Evolutionary conservation across 2,329 filamentous ascomycete species (phyloP).

Genomic region (Fusarium sublunatum): DNA sequence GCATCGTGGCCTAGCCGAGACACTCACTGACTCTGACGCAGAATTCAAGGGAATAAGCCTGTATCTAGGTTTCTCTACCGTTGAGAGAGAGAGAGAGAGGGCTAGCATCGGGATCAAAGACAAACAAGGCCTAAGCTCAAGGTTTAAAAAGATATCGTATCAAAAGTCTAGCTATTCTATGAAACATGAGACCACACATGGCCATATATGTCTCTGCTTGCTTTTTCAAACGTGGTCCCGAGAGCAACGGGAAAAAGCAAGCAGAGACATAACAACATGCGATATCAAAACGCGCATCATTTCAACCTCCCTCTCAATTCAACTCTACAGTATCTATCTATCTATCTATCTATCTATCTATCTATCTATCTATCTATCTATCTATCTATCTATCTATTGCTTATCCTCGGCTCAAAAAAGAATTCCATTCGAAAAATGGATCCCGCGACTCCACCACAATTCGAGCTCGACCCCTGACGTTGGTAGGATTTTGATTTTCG

Average conservation of each 20-base stretch:
- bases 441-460: constrained; percentile 17
- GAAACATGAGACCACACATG: background rate
- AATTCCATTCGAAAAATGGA: too few relatives aligned
- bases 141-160: too few relatives aligned
- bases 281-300: background rate
- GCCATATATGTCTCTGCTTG: background rate
- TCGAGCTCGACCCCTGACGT: constrained; percentile 11
- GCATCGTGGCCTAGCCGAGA: too few relatives aligned
- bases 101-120: constrained; percentile 8
- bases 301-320: background rate
- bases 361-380: too few relatives aligned
- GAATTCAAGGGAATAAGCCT: constrained; percentile 18
- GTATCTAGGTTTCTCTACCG: background rate
- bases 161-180: too few relatives aligned
- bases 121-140: background rate
- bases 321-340: background rate
- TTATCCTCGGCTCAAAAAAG: too few relatives aligned
- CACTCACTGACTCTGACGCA: constrained; percentile 4
- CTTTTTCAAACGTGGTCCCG: background rate
- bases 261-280: background rate
- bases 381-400: too few relatives aligned
- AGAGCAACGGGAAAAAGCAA: background rate
- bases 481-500: constrained; percentile 4
- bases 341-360: too few relatives aligned
- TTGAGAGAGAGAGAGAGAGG: background rate